These are phyloP conservation scores for Tephrocybe sp. DNA, from an alignment of 768 basidiomycete species.

Conservation along the genomic window DNA sequence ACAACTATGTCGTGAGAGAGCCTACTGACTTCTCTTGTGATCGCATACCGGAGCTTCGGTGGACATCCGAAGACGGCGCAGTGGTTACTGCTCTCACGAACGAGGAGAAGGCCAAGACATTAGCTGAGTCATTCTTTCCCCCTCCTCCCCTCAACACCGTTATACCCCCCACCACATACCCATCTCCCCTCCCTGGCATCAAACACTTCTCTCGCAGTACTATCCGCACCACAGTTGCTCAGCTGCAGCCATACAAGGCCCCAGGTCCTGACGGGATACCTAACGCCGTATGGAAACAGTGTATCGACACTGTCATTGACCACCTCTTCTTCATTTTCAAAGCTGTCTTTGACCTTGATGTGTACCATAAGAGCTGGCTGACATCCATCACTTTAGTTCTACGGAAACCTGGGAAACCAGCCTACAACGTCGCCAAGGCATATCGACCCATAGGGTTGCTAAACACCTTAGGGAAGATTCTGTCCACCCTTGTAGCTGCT, in stretches of 20 bases:
- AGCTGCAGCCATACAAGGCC: slow-evolving; percentile 25
- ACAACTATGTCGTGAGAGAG: slow-evolving; percentile 2
- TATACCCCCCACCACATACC: not conserved
- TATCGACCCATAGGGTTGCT: slow-evolving; percentile 35
- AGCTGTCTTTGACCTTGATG: slow-evolving; percentile 25
- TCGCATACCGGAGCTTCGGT: slow-evolving; percentile 1
- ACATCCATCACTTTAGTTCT: slow-evolving; percentile 26
- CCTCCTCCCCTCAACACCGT: not conserved
- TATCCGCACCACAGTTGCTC: slow-evolving; percentile 1
- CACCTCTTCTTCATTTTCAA: slow-evolving; percentile 19
- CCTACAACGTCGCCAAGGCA: slow-evolving; percentile 30
- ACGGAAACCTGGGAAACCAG: slow-evolving; percentile 32
- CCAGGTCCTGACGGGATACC: slow-evolving; percentile 19
- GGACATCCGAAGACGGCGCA: not conserved
- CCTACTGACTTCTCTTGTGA: slow-evolving; percentile 3
- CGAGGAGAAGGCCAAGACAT: not conserved
- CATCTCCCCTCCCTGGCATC: not conserved
- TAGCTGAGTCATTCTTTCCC: slow-evolving; percentile 17
- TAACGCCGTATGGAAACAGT: slow-evolving; percentile 21
- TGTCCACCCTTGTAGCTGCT: slow-evolving; percentile 20
- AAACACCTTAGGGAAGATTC: slow-evolving; percentile 28
- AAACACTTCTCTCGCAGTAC: not conserved
- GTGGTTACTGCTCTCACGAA: not conserved
- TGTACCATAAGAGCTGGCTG: slow-evolving; percentile 29
- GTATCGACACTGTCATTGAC: slow-evolving; percentile 8